Evolutionary conservation across 345 rosid genomes (phyloP).

Genomic region (Microthlaspi erraticum): DNA sequence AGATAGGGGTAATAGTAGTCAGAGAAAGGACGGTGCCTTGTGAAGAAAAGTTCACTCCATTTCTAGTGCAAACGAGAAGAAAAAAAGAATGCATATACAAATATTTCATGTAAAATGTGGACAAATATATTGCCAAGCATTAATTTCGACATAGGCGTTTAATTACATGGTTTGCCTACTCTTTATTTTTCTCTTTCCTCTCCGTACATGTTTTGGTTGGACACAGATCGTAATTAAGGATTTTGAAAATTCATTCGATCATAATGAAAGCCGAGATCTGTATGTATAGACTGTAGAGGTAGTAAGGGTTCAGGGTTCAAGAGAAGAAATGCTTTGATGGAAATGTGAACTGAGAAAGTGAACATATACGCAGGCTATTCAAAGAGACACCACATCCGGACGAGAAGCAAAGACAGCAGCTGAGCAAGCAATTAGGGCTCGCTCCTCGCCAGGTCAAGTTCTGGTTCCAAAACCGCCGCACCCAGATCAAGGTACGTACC

Average conservation of each 20-base stretch:
- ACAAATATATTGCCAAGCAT: background rate
- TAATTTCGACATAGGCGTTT: background rate
- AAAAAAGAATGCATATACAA: background rate
- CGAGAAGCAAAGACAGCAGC: constrained; percentile 95
- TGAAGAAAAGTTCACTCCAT: background rate
- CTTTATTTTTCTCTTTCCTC: background rate
- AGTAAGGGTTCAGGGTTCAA: constrained; percentile 18
- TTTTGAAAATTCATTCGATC: background rate
- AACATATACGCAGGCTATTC: constrained; percentile 72
- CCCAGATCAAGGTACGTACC: constrained; percentile 79
- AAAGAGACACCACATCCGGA: constrained; percentile 99
- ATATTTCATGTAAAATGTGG: constrained; percentile 8
- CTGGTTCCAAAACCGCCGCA: constrained; percentile 99
- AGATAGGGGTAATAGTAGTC: background rate
- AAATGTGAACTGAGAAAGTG: background rate
- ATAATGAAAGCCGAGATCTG: background rate
- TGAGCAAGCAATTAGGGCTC: constrained; percentile 91
- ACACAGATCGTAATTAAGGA: background rate
- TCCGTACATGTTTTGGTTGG: constrained; percentile 20
- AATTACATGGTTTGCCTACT: background rate
- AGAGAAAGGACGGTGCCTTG: background rate
- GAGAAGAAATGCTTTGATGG: background rate
- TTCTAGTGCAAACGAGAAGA: background rate
- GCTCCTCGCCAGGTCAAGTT: constrained; percentile 98
- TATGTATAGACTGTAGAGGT: constrained; percentile 3